Evolutionary conservation across 345 rosid species (phyloP), one percentile per base, ranked within the genome.

Genomic region (Acer campestre): DNA sequence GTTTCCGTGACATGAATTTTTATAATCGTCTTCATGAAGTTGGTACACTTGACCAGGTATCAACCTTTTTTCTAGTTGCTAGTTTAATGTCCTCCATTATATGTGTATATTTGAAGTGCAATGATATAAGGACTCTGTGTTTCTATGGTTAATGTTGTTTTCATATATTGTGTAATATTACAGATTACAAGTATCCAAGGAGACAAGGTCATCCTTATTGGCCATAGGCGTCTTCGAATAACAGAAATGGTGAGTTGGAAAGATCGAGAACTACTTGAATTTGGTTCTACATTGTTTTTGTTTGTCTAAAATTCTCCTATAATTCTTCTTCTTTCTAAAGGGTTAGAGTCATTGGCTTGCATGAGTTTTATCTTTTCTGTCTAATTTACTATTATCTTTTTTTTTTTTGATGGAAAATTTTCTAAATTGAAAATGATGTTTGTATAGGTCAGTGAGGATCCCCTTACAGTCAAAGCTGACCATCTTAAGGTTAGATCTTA

Each of bases 21-120:
- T 83, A 31, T 75, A 78, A 85, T 72, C 94, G 97, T 59, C 98
- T 96, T 76, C 92, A 90, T 81, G 93, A 94, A 94, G 97, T 94
- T 86, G 99, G 98, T 77, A 91, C 98, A 48, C 98, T 96, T 80
- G 99, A 94, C 61, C 98, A 91, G 99, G 98, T 96, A 84, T 58
- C 9, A 27, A 67, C 10, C 58, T 51, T 22, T 35, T 79, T 58
- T 78, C 49, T 76, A 49, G 4, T 13, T 42, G 10, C 70, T 79
- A 66, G 35, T 78, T 61, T 7, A 53, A 58, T 67, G 61, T 20
- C 44, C 67, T 68, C 18, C 23, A 46, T 14, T 40, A 40, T 72
- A 14, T 58, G 58, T 58, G 42, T 64, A 12, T 56, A 44, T 13
- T 20, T 44, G 72, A 63, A 64, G 74, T 49, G 68, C 27, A 56